Base-by-base conservation (phyloP, 2,329 filamentous ascomycete species). In the Penicillium oxalicum region DNA sequence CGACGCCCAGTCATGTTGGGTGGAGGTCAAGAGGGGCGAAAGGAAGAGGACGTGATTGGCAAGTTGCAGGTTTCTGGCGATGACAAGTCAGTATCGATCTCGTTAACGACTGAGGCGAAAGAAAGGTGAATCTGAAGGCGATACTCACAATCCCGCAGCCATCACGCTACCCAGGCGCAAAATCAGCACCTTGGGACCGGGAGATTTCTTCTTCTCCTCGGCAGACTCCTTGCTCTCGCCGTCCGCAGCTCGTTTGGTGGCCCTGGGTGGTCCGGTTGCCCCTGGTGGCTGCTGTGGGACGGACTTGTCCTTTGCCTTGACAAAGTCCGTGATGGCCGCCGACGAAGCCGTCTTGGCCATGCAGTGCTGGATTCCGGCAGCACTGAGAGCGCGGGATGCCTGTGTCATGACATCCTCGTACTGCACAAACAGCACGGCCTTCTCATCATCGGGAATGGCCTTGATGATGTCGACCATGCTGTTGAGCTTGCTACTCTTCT, bases 21-120 rank as follows among this genome's bases (percentile, higher is more conserved):
- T 74, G 33, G 69, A 60, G 0, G 73, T 67, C 0, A 80, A 65
- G 7, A 82, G 63, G 0, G 82, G 82, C 0, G 76, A 74, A 2
- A 84, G 62, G 61, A 87, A 86, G 29, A 87, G 74, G 33, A 86
- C 69, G 49, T 86, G 81, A 52, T 84, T 85, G 0, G 82, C 81
- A 35, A 74, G 75, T 40, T 81, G 78, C 1, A 87, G 65, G 53
- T 87, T 86, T 8, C 77, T 81, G 26, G 49, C 32, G 36, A 26
- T 46, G 12, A 46, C 34, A 43, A 47, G 45, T 57, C 48, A 60
- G 49, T 49, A 5, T 12, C 11, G 9, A n/a, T 5, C 11, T 26
- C 40, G 33, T 32, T 39, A n/a, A 25, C 28, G 38, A 25, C 9
- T 29, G 34, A 38, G 3, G 29, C 6, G 1, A 5, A 35, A 34